Evolutionary conservation across 495 filamentous ascomycete species (phyloP), one percentile per base, ranked within the genome.

Genomic region (Penicillium odoratum): DNA sequence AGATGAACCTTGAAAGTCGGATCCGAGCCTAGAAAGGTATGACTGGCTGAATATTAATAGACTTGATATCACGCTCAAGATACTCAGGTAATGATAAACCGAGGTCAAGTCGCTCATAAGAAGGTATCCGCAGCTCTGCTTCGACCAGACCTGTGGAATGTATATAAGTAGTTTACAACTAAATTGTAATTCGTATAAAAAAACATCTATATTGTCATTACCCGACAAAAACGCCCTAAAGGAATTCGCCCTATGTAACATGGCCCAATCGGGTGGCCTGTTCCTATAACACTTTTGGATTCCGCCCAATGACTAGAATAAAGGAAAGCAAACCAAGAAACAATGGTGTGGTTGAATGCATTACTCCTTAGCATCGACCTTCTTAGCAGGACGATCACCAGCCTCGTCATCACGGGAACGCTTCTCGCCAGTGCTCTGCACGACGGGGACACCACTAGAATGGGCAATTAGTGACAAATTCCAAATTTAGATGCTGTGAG

Each of bases 391-490:
- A 57, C 70, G 73, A 42, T 78, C 72, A 16, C 65, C 65, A 51
- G 68, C 58, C 38, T 78, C 74, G 28, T 75, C 74, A 13, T 80
- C 78, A 11, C 76, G 77, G 40, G 67, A 54, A n/a, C 79, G 78
- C 74, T 82, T 82, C 64, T 81, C 58, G 9, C 66, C 71, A 42
- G 78, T 79, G 66, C 71, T 77, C 65, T 77, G 71, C 18, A 82
- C 64, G 25, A 78, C 74, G 44, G 79, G 79, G 38, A 82, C 76
- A 43, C 74, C 78, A 53, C 78, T 81, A 54, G 28, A 34, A 6
- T 10, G 51, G 21, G 0, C 1, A 45, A 40, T 64, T 52, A 61
- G 51, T 11, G 34, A 7, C 11, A n/a, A 40, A 28, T 16, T n/a
- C 18, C 26, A 53, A 48, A 36, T 9, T 2, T 18, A 4, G 26